phyloP scores from a whole-genome alignment of 495 filamentous ascomycete genomes.

The Aspergillus ellipticus region DNA sequence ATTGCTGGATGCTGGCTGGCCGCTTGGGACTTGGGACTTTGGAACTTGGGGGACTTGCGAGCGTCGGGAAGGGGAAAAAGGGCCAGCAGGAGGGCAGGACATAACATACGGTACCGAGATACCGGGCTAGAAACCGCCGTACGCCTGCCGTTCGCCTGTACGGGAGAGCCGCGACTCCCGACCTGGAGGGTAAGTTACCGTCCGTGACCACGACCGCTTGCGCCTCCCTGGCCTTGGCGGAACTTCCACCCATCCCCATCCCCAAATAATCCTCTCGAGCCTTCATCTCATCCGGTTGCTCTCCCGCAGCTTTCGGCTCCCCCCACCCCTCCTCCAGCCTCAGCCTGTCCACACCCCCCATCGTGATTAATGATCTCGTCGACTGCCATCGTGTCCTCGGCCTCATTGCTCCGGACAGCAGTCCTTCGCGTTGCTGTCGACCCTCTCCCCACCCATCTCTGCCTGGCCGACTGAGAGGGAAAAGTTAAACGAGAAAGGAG shows the following conservation, averaged over 20 bases:
- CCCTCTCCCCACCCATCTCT: conserved; percentile 23
- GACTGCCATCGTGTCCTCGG: conserved; percentile 11
- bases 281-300: conserved; percentile 22
- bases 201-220: conserved; percentile 26
- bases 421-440: conserved; percentile 31
- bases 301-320: conserved; percentile 17
- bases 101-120: conserved; percentile 1
- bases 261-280: conserved; percentile 28
- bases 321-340: conserved; percentile 20
- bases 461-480: conserved; percentile 30
- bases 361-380: conserved; percentile 29
- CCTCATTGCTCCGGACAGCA: conserved; percentile 25
- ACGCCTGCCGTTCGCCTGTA: no score
- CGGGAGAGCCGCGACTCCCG: conserved; percentile 8
- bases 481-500: conserved; percentile 43
- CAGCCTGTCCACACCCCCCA: conserved; percentile 7
- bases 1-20: conserved; percentile 3
- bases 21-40: neutral
- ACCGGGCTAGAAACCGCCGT: neutral
- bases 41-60: no score
- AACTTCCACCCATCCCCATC: conserved; percentile 36
- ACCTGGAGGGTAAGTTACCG: conserved; percentile 16
- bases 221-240: conserved; percentile 43
- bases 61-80: neutral
- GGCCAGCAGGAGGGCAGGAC: neutral